Percentiles rank a stretch among this genome's conserved stretches.
Conservation (phyloP, 805 yeast species). For the Candida ortonii region DNA sequence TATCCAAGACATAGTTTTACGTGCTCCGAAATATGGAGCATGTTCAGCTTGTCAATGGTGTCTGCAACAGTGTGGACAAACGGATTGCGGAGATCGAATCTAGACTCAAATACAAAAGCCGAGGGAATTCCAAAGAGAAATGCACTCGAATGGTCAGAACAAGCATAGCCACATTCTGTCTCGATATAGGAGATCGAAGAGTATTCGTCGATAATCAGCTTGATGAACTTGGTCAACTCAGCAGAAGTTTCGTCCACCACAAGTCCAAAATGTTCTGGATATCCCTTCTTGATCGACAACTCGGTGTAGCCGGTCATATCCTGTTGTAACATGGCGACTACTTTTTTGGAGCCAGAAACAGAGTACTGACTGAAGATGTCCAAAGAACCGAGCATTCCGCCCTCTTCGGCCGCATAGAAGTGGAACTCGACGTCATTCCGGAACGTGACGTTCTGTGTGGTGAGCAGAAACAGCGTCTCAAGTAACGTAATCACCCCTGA, state of each 20-base stretch:
- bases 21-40: conserved; percentile 79
- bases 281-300: conserved; percentile 46
- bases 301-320: conserved; percentile 88
- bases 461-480: conserved; percentile 50
- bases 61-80: conserved; percentile 77
- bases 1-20: conserved; percentile 74
- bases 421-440: conserved; percentile 83
- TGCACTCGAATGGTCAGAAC: conserved; percentile 92
- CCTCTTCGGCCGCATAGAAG: conserved; percentile 92
- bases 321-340: conserved; percentile 87
- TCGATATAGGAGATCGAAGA: conserved; percentile 68
- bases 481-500: conserved; percentile 77
- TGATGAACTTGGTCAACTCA: conserved; percentile 56
- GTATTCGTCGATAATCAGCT: conserved; percentile 58
- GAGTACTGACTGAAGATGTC: conserved; percentile 64
- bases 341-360: conserved; percentile 39
- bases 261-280: conserved; percentile 73
- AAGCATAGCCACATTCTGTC: conserved; percentile 85
- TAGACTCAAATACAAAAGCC: conserved; percentile 77
- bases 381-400: conserved; percentile 81
- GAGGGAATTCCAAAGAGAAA: conserved; percentile 80
- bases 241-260: conserved; percentile 66
- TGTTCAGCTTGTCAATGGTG: conserved; percentile 76
- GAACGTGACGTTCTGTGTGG: conserved; percentile 12
- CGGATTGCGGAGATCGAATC: conserved; percentile 59